A percentile compares a stretch with the other conserved stretches of the same genome.
phyloP scores from a whole-genome alignment of 2,329 filamentous ascomycete species.

The Trichoderma sp. region DNA sequence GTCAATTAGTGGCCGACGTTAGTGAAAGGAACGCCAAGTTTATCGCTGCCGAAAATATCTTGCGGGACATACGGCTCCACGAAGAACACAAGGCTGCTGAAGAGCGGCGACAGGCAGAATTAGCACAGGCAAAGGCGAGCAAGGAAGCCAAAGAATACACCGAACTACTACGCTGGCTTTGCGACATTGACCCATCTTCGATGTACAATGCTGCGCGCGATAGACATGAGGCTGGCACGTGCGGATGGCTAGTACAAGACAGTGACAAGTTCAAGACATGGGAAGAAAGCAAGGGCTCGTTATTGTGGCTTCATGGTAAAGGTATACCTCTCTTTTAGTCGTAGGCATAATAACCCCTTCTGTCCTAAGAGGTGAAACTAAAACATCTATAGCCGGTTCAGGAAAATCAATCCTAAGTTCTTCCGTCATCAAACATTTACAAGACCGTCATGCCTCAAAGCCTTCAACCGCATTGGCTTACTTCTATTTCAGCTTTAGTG shows the following conservation, averaged over 20 bases:
- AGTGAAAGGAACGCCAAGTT: background rate
- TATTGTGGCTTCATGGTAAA: slow-evolving; percentile 15
- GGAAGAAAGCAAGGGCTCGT: background rate
- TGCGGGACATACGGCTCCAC: background rate
- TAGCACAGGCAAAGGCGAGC: background rate
- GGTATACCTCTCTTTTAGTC: background rate
- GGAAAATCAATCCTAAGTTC: background rate
- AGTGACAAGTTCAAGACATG: background rate
- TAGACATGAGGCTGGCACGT: background rate
- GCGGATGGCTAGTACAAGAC: background rate
- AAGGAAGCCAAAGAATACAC: background rate
- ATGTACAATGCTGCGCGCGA: background rate
- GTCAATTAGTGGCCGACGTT: background rate
- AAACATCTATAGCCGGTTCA: background rate
- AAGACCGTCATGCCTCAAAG: background rate
- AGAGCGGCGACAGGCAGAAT: background rate
- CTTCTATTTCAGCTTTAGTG: background rate
- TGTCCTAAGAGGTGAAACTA: background rate
- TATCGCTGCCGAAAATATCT: background rate
- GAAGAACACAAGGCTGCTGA: background rate
- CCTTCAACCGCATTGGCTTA: background rate
- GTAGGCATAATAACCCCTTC: background rate
- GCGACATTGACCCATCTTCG: background rate
- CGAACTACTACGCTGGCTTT: background rate
- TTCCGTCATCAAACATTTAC: background rate